Conservation (phyloP, 2,329 filamentous ascomycete genomes). For the Hymenotorrendiella dingleyae region DNA sequence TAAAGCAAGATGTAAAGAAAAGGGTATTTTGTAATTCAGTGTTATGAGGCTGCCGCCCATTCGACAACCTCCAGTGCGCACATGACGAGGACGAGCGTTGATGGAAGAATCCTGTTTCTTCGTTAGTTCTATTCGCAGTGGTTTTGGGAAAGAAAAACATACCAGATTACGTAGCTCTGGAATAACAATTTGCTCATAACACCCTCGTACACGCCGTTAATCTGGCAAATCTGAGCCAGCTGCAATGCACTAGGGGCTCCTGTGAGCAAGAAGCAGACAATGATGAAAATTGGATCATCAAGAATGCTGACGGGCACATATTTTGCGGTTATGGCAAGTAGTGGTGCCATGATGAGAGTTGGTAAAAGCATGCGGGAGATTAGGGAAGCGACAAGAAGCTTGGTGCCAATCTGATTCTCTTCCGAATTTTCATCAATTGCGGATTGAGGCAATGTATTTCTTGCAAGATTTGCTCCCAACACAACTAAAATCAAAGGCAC, state of each 20-base stretch:
- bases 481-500: constrained; percentile 95
- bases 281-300: constrained; percentile 95
- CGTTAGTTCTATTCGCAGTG: background rate
- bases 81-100: constrained; percentile 85
- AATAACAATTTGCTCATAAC: constrained; percentile 92
- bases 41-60: constrained; percentile 53
- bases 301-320: constrained; percentile 89
- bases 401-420: constrained; percentile 62
- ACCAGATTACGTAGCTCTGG: constrained; percentile 96
- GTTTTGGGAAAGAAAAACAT: constrained; percentile 33
- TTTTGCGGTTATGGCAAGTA: constrained; percentile 82
- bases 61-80: constrained; percentile 87
- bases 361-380: constrained; percentile 89
- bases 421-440: constrained; percentile 60
- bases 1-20: background rate
- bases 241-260: constrained; percentile 91
- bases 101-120: constrained; percentile 73
- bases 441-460: constrained; percentile 71
- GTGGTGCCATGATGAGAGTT: constrained; percentile 84
- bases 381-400: constrained; percentile 78
- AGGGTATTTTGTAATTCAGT: background rate
- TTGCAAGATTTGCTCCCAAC: constrained; percentile 86
- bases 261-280: constrained; percentile 93
- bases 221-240: constrained; percentile 95
- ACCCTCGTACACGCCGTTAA: constrained; percentile 92